Conservation (phyloP, 2,329 filamentous ascomycete genomes). For the Colletotrichum viniferum region DNA sequence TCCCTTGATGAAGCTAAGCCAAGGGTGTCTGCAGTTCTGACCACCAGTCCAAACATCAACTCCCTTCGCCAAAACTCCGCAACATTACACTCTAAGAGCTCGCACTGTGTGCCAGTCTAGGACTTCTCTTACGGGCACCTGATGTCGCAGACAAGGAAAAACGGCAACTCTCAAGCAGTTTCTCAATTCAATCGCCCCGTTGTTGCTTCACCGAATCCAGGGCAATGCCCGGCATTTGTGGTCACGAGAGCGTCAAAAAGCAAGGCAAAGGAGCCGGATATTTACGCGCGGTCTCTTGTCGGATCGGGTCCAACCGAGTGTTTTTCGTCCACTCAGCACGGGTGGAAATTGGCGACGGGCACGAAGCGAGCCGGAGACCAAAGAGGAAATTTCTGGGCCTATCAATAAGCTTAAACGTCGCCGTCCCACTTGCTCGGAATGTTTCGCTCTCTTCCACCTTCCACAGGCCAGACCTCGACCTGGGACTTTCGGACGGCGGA, state of each 20-base stretch:
- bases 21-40: not conserved
- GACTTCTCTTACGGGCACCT: not conserved
- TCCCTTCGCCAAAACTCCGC: not conserved
- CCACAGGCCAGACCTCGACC: not conserved
- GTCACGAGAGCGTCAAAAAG: not conserved
- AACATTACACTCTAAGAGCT: not conserved
- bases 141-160: not conserved
- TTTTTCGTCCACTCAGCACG: slow-evolving; percentile 6
- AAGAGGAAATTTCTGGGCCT: slow-evolving; percentile 9
- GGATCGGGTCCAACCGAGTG: slow-evolving; percentile 6
- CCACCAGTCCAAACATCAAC: not conserved
- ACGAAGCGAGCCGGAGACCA: not conserved
- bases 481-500: not conserved
- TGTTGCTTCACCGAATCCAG: not conserved
- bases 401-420: slow-evolving; percentile 20
- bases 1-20: not conserved
- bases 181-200: not conserved
- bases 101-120: not conserved
- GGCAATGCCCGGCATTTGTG: not conserved
- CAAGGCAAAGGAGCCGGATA: not conserved
- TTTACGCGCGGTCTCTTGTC: slow-evolving; percentile 6
- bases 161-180: not conserved
- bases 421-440: slow-evolving; percentile 3
- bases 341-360: not conserved
- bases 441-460: not conserved